Percentiles rank a stretch among this genome's conserved stretches.
These are phyloP conservation scores for Forsythia suspensa DNA, from an alignment of 257 asterid genomes.

Conservation along the genomic window DNA sequence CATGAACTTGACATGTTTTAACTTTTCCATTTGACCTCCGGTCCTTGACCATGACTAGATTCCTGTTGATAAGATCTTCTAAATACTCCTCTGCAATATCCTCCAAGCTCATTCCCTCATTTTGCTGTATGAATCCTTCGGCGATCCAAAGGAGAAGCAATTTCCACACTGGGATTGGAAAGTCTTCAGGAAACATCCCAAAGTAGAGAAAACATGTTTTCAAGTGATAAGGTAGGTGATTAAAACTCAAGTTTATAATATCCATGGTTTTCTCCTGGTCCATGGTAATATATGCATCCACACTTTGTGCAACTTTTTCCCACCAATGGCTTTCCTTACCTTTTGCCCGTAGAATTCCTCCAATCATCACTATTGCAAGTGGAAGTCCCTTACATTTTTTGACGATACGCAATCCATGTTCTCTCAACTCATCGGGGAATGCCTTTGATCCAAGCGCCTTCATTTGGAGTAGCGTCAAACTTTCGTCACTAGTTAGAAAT, in stretches of 20 bases:
- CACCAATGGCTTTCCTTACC: not conserved
- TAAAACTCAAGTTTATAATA: too few species aligned
- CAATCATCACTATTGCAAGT: conserved; percentile 35
- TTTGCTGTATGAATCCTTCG: too few species aligned
- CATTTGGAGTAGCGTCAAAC: conserved; percentile 44
- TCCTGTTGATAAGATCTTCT: conserved; percentile 16
- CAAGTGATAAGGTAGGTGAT: too few species aligned
- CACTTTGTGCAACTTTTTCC: not conserved
- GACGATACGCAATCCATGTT: conserved; percentile 40
- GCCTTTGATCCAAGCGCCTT: conserved; percentile 44
- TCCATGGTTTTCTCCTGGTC: not conserved
- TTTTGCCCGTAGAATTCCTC: not conserved
- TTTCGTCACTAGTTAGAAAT: conserved; percentile 36
- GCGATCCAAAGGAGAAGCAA: too few species aligned
- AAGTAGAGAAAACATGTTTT: too few species aligned
- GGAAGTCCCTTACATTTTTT: conserved; percentile 48
- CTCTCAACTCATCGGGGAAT: conserved; percentile 39
- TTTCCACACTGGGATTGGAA: too few species aligned
- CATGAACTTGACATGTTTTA: conserved; percentile 20
- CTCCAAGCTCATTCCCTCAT: not conserved
- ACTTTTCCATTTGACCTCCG: conserved; percentile 17
- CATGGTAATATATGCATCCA: not conserved
- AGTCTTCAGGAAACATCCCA: too few species aligned
- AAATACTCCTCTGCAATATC: conserved; percentile 11
- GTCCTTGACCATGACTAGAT: conserved; percentile 7